These are phyloP conservation scores for Cucumis hystrix DNA, from an alignment of 306 rosid genomes.

Conservation along the genomic window DNA sequence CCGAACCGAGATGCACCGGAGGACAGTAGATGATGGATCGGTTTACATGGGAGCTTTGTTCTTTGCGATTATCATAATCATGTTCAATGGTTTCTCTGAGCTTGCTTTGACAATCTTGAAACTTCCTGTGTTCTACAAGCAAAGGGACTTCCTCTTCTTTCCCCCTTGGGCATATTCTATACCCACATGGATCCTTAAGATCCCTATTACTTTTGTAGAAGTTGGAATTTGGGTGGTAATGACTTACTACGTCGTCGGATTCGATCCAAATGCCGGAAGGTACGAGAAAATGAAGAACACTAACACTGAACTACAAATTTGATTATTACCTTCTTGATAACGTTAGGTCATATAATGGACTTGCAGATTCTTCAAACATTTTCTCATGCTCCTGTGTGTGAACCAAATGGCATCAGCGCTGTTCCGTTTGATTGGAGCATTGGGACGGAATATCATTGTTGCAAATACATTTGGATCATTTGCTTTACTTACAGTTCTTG, in stretches of 20 bases:
- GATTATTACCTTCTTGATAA: background rate
- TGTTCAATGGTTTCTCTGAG: conserved; percentile 32
- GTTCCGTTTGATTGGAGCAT: conserved; percentile 14
- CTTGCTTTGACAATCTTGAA: conserved; percentile 25
- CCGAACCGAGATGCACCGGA: conserved; percentile 23
- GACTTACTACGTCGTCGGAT: conserved; percentile 30
- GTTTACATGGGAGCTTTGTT: conserved; percentile 25
- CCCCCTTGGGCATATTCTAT: conserved; percentile 30
- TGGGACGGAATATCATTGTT: conserved; percentile 14
- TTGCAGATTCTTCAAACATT: conserved; percentile 31
- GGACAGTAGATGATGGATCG: conserved; percentile 9
- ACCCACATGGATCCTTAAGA: conserved; percentile 28
- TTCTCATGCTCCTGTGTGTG: conserved; percentile 14
- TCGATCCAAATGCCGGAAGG: conserved; percentile 26
- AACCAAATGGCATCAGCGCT: conserved; percentile 29
- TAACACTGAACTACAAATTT: background rate
- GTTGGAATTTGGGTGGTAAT: conserved; percentile 24
- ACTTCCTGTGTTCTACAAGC: conserved; percentile 40
- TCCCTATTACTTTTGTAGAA: conserved; percentile 26
- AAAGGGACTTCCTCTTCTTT: conserved; percentile 29
- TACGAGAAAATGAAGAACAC: background rate
- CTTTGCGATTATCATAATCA: conserved; percentile 10
- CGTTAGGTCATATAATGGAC: background rate
- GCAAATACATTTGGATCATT: conserved; percentile 20
- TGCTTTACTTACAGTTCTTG: conserved; percentile 10